Evolutionary conservation across 192 early-diverging fungal species (phyloP), one percentile per base, ranked within the genome.

Genomic region (Coemansia sp.): DNA sequence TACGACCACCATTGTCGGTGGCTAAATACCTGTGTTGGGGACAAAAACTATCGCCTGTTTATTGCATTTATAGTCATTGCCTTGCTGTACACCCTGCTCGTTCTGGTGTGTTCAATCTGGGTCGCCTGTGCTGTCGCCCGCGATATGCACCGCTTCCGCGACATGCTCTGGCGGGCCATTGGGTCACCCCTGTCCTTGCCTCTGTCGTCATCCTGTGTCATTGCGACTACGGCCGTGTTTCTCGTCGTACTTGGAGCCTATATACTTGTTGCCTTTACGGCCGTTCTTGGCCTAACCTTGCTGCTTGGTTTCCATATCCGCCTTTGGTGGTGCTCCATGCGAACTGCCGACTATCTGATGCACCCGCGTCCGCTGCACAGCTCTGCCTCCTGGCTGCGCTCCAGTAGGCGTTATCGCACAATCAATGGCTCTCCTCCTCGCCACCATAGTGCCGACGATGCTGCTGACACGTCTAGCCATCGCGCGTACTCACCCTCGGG

Each of bases 1-100:
- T 83, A 77, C 54, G 75, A 77, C 67, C 80, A 83, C 67, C 80
- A 83, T 41, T 83, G 80, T 40, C 72, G 76, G 54, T 83, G 71
- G 68, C 69, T 83, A 29, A 78, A 78, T 64, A 75, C 75, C 3
- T 83, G 81, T 46, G 68, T 83, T 29, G 81, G 75, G 11, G 51
- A 46, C n/a, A 48, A 57, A 14, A 83, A 83, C 70, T 83, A 83
- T 45, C 39, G 63, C 6, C 6, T 62, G 37, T 84, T 84, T 40
- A 46, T 64, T 35, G 66, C 46, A 3, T 80, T 78, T 54, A 50
- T 81, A 5, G 36, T 37, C 7, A 29, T 53, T 29, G 74, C 73
- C 9, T 46, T 62, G 57, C 39, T 67, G n/a, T 63, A 81, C 51
- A 39, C 62, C 17, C 10, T 67, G 21, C 35, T 73, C 17, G 64